These are phyloP conservation scores for Colletotrichum spinosum DNA, from an alignment of 2,329 filamentous ascomycete genomes.

Conservation along the genomic window DNA sequence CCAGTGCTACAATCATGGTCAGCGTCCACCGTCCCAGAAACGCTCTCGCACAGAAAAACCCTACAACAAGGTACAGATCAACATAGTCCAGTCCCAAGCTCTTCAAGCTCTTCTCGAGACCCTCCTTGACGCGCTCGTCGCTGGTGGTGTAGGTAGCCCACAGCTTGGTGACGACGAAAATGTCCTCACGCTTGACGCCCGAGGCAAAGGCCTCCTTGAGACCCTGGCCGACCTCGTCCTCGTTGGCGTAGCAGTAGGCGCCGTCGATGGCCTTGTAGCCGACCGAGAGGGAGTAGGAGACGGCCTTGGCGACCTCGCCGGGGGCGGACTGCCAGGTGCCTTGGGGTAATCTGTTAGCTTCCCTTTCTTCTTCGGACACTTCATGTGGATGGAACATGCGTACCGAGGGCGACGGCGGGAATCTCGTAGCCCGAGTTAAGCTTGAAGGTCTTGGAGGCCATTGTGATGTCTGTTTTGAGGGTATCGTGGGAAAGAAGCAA, in stretches of 20 bases:
- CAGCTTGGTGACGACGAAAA: constrained; percentile 88
- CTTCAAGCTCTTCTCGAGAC: constrained; percentile 78
- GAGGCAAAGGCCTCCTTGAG: constrained; percentile 77
- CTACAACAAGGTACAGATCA: constrained; percentile 78
- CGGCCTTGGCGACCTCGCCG: constrained; percentile 69
- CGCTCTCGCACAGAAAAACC: constrained; percentile 41
- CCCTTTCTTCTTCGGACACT: background rate
- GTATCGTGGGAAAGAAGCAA: background rate
- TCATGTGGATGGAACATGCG: constrained; percentile 30
- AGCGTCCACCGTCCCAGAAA: constrained; percentile 6
- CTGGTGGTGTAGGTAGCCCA: constrained; percentile 82
- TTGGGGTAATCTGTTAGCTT: constrained; percentile 44
- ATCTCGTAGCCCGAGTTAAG: constrained; percentile 74
- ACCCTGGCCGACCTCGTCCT: constrained; percentile 84
- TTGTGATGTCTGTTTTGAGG: constrained; percentile 42
- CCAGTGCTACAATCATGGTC: constrained; percentile 71
- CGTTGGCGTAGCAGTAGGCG: constrained; percentile 84
- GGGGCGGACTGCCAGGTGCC: constrained; percentile 74
- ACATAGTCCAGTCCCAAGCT: constrained; percentile 83
- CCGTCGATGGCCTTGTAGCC: constrained; percentile 75
- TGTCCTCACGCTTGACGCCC: constrained; percentile 79
- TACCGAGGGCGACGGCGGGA: constrained; percentile 73
- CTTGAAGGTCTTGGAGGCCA: constrained; percentile 69
- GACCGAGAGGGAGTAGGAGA: constrained; percentile 66
- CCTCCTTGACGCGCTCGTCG: constrained; percentile 68